These are phyloP conservation scores for Coniferiporia sulphurascens DNA, from an alignment of 1,284 basidiomycete species.

Conservation along the genomic window DNA sequence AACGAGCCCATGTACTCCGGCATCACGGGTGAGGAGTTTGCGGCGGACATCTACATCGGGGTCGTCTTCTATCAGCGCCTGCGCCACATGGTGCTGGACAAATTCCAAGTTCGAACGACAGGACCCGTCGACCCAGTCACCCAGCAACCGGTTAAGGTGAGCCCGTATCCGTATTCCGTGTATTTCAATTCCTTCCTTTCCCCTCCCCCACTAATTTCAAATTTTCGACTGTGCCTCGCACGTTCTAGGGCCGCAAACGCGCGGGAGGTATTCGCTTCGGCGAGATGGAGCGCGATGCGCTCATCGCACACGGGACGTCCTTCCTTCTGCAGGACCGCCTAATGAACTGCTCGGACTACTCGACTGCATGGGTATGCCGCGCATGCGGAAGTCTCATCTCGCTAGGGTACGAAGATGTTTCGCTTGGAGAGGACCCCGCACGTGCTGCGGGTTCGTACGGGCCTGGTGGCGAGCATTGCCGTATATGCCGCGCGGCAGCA, in stretches of 20 bases:
- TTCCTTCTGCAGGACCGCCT: conserved; percentile 97
- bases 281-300: conserved; percentile 99
- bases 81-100: conserved; percentile 99
- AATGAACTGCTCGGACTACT: conserved; percentile 99
- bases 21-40: conserved; percentile 97
- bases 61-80: conserved; percentile 98
- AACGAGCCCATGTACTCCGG: conserved; percentile 99
- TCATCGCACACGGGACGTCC: conserved; percentile 97
- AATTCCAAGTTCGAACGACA: conserved; percentile 98
- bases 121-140: conserved; percentile 96
- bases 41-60: conserved; percentile 97
- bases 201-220: background rate
- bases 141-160: conserved; percentile 94
- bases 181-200: conserved; percentile 5
- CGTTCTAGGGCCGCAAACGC: conserved; percentile 87
- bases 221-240: conserved; percentile 1
- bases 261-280: conserved; percentile 99
- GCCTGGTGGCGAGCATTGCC: conserved; percentile 84
- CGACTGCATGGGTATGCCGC: conserved; percentile 96
- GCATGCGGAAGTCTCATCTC: conserved; percentile 95
- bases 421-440: conserved; percentile 44
- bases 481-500: conserved; percentile 75
- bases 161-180: conserved; percentile 18
- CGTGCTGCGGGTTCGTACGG: conserved; percentile 49
- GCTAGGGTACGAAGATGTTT: conserved; percentile 86